These are phyloP conservation scores for Helotiales sp. DNA, from an alignment of 2,329 filamentous ascomycete genomes.

Conservation along the genomic window DNA sequence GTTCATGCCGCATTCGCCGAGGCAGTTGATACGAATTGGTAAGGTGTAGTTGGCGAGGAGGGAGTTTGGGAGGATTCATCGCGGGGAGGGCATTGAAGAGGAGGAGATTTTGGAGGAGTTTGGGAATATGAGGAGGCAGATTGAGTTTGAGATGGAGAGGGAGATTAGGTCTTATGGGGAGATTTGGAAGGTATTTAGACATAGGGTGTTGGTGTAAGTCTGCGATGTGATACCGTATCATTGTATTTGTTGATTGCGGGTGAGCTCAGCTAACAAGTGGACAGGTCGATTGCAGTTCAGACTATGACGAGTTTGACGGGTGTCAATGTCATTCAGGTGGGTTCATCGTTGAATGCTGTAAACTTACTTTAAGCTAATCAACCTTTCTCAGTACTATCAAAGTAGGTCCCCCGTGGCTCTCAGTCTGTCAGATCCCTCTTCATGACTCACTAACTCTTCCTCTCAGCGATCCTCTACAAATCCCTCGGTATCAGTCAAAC, in stretches of 20 bases:
- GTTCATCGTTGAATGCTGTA: neutral
- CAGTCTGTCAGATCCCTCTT: neutral
- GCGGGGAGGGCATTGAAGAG: slow-evolving; percentile 50
- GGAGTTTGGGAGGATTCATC: slow-evolving; percentile 54
- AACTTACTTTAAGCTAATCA: neutral
- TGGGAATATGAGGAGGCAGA: slow-evolving; percentile 57
- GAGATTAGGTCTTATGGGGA: slow-evolving; percentile 58
- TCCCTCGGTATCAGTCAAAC: slow-evolving; percentile 56
- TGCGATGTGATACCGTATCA: no score
- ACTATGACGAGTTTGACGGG: slow-evolving; percentile 62
- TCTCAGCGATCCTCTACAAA: slow-evolving; percentile 57
- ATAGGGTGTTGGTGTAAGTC: slow-evolving; percentile 51
- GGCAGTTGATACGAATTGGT: slow-evolving; percentile 56
- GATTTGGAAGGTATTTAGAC: slow-evolving; percentile 57
- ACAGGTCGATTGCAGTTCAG: slow-evolving; percentile 55
- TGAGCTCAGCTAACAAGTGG: neutral
- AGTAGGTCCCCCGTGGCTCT: slow-evolving; percentile 24
- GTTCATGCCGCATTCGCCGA: slow-evolving; percentile 61
- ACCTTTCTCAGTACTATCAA: slow-evolving; percentile 44
- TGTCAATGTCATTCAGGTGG: slow-evolving; percentile 55
- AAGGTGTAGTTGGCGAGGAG: slow-evolving; percentile 53
- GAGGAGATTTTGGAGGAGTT: slow-evolving; percentile 48
- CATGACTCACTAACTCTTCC: slow-evolving; percentile 8
- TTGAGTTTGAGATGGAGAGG: slow-evolving; percentile 61
- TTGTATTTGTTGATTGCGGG: neutral